Evolutionary conservation across 1,284 basidiomycete genomes (phyloP), one percentile per base, ranked within the genome.

Genomic region (Melampsora americana): DNA sequence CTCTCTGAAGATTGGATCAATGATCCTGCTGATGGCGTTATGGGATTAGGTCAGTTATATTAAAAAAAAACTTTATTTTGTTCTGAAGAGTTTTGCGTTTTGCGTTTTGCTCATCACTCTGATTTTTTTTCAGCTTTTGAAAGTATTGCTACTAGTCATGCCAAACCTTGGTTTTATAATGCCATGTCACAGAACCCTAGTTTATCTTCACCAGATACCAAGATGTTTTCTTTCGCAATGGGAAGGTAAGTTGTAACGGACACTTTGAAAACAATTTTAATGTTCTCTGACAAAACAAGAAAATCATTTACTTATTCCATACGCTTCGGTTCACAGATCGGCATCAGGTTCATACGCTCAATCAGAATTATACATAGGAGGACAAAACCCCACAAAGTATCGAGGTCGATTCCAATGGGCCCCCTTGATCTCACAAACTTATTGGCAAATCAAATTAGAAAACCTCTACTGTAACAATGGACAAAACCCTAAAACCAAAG

Each of bases 11-110:
- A 76, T n/a, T 76, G 73, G 73, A 39, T 56, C 7, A 69, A 68
- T 64, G 73, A 76, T 76, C 73, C 73, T 46, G 73, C 73, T 26
- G 73, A 76, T 69, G 73, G 73, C 5, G 73, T 76, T 14, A 44
- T 76, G 18, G 73, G 73, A 44, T 64, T 76, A 56, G 73, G 73
- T 76, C 18, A 69, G 66, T 76, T 3, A 9, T 23, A 53, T 7
- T 26, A 2, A 0, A 23, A 26, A 2, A 30, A 2, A 26, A n/a
- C n/a, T n/a, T 59, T 16, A 59, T 7, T 14, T 26, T 5, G 9
- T 26, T 59, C n/a, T 59, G n/a, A n/a, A n/a, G n/a, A n/a, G n/a
- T n/a, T n/a, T n/a, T n/a, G 14, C 7, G 12, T 9, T 12, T 42
- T 12, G 42, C 42, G 42, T 42, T 12, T 44, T 16, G 14, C 5